Conservation (phyloP, 169 alveolate species). For the Cystoisospora suis region DNA sequence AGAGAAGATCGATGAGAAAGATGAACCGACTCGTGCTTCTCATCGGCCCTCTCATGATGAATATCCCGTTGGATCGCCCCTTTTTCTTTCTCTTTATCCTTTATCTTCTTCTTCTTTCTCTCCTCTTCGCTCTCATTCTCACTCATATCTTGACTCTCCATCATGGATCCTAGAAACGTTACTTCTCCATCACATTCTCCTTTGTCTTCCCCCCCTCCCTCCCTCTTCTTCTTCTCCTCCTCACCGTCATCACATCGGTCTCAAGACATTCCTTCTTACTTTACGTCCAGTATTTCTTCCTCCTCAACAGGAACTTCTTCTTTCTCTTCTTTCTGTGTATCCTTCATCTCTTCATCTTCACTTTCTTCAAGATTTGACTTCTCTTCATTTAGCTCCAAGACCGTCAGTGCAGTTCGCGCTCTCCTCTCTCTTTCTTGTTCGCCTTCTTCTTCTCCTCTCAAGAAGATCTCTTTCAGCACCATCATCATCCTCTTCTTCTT, state of each 20-base stretch:
- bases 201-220: not conserved
- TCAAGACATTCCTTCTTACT: not conserved
- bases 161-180: not conserved
- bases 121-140: not conserved
- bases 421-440: not conserved
- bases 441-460: not conserved
- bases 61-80: not conserved
- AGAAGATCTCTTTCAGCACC: not conserved
- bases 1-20: too few relatives aligned
- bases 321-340: not conserved
- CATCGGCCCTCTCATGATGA: too few relatives aligned
- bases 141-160: not conserved
- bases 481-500: not conserved
- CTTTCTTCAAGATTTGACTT: not conserved
- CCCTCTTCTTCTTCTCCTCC: not conserved
- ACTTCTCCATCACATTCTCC: not conserved
- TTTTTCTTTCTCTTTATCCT: not conserved
- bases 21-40: too few relatives aligned
- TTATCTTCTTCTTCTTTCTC: not conserved
- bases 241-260: not conserved
- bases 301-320: slow-evolving; percentile 25
- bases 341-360: not conserved
- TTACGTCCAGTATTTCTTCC: slow-evolving; percentile 26
- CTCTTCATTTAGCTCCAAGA: not conserved
- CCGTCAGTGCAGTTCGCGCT: slow-evolving; percentile 2